These are phyloP conservation scores for Lagenidium giganteum DNA, from an alignment of 352 stramenopile genomes.

Conservation along the genomic window DNA sequence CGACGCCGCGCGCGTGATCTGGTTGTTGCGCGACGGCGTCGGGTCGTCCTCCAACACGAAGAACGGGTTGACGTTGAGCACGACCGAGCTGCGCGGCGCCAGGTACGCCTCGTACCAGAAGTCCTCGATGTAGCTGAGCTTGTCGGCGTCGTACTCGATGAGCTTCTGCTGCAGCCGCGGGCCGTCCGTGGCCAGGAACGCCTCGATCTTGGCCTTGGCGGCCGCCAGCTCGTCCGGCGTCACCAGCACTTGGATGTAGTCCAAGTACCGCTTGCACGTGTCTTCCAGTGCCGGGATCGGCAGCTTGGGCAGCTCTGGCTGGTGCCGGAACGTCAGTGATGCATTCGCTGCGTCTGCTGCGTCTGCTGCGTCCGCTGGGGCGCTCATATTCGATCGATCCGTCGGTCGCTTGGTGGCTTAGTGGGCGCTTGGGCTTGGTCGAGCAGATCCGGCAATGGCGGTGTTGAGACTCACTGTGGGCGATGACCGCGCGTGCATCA, in stretches of 20 bases:
- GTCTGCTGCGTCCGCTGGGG: too few species aligned
- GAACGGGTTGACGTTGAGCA: constrained; percentile 97
- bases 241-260: constrained; percentile 71
- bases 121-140: constrained; percentile 84
- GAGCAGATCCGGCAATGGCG: too few species aligned
- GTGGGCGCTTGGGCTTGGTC: too few species aligned
- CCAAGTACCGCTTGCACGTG: constrained; percentile 71
- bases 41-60: constrained; percentile 93
- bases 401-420: too few species aligned
- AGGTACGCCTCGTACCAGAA: constrained; percentile 97
- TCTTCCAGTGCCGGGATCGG: constrained; percentile 81
- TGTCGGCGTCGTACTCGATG: constrained; percentile 66
- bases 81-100: constrained; percentile 87
- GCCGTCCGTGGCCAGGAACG: constrained; percentile 70
- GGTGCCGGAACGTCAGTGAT: constrained; percentile 69
- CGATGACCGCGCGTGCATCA: too few species aligned
- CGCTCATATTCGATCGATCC: too few species aligned
- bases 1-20: constrained; percentile 85
- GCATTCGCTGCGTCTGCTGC: too few species aligned
- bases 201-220: constrained; percentile 40
- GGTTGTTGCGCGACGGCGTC: constrained; percentile 84
- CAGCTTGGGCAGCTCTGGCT: constrained; percentile 73
- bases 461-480: too few species aligned
- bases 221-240: constrained; percentile 52
- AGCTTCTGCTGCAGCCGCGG: constrained; percentile 65